Evolutionary conservation across 345 rosid genomes (phyloP).

Genomic region (Brassica nigra): DNA sequence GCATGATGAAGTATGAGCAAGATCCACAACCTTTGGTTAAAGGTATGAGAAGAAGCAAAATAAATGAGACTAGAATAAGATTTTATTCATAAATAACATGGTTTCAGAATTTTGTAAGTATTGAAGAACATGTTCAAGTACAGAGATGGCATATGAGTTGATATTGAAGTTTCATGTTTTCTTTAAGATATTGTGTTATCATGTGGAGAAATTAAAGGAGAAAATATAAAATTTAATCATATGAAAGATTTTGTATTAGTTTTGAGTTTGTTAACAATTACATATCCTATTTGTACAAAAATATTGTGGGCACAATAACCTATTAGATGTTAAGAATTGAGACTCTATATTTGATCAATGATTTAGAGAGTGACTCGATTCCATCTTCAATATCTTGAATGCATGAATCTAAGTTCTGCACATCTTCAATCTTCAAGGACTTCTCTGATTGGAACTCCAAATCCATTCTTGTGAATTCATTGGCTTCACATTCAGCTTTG

Average conservation of each 20-base stretch:
- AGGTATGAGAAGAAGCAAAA: background rate
- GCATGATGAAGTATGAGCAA: background rate
- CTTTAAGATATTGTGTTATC: background rate
- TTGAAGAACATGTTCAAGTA: background rate
- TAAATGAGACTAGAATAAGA: background rate
- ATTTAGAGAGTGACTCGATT: constrained; percentile 43
- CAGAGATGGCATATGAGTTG: background rate
- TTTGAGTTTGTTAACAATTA: background rate
- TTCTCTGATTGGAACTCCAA: constrained; percentile 25
- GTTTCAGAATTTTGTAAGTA: background rate
- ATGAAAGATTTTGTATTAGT: background rate
- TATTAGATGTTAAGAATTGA: constrained; percentile 50
- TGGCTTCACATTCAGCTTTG: constrained; percentile 31
- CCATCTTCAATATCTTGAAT: constrained; percentile 53
- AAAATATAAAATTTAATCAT: background rate
- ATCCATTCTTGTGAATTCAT: constrained; percentile 43
- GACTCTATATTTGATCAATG: constrained; percentile 48
- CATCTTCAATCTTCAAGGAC: constrained; percentile 17
- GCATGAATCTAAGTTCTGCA: constrained; percentile 39
- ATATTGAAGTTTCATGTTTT: background rate
- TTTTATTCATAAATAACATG: background rate
- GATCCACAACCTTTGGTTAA: background rate
- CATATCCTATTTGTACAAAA: constrained; percentile 17
- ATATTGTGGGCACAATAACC: constrained; percentile 19
- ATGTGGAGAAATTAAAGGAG: background rate